Base-by-base conservation (phyloP, 257 asterid species). In the Cordia subcordata region DNA sequence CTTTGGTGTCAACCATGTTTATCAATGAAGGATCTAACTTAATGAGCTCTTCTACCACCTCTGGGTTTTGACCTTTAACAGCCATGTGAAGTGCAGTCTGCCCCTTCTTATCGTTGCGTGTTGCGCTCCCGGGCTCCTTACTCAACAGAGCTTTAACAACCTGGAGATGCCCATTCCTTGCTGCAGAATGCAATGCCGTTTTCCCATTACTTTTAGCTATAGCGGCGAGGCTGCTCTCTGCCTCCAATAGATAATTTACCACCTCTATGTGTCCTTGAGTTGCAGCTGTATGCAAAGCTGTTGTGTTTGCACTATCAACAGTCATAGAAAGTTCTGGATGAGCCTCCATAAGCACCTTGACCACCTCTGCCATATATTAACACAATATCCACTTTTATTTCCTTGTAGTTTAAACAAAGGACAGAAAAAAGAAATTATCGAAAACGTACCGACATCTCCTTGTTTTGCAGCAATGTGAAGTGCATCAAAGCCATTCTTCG, bases 71-170 rank as follows among this genome's bases (percentile, higher is more conserved):
- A 13, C 84, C 84, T 49, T 79, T 79, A 32, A 75, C 84, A 13
- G 84, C 81, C 84, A 79, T 79, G 65, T 79, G 84, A 44, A 79
- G 84, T 0, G 84, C 79, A 6, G 79, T 75, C 53, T 79, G 84
- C 32, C 84, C 84, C 63, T 79, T 79, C 60, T 79, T 79, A 65
- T 79, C 84, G 14, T 9, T 61, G 40, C 84, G 65, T 0, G 67
- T 57, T 37, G 67, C 72, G 0, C 72, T 62, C 1, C 64, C 58
- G 0, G 68, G 64, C 12, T 79, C 81, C 50, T 69, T 79, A 39
- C 63, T 63, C 76, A 79, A 42, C 22, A 79, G 74, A 42, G 81
- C 78, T 53, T 60, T 72, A 39, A 79, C 68, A 10, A 72, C 81
- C 18, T 57, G 62, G 42, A 75, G 68, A 72, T 75, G 84, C 13